Conservation (phyloP, 176 grass and related monocot species). For the Tillandsia leiboldiana region DNA sequence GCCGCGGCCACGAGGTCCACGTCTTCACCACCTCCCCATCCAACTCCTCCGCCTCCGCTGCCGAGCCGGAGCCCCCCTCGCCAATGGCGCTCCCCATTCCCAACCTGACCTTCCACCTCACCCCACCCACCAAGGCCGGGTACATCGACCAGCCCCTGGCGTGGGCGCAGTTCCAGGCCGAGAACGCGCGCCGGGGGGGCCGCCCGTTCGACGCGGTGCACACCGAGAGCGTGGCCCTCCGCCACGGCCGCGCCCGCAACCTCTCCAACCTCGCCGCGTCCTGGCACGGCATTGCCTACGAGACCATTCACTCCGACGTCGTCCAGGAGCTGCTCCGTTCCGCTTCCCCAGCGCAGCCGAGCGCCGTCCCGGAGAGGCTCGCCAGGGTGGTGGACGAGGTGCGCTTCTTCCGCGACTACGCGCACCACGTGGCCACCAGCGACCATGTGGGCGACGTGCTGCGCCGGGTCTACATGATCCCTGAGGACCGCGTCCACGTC, state of each 20-base stretch:
- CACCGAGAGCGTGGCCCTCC: constrained; percentile 37
- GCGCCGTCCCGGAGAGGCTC: neutral
- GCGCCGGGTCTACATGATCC: constrained; percentile 45
- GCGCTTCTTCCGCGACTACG: constrained; percentile 37
- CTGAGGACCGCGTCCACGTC: constrained; percentile 40
- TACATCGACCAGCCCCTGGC: constrained; percentile 42
- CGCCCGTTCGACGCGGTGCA: constrained; percentile 35
- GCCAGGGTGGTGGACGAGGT: constrained; percentile 36
- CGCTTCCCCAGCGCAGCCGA: neutral
- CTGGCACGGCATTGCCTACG: constrained; percentile 51
- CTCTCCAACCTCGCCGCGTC: constrained; percentile 36
- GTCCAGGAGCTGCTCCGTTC: constrained; percentile 32
- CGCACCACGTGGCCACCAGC: constrained; percentile 43
- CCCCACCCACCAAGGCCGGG: constrained; percentile 26
- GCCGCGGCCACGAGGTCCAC: constrained; percentile 39
- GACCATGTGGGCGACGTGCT: constrained; percentile 48
- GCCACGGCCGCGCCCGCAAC: constrained; percentile 30
- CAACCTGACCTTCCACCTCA: constrained; percentile 23
- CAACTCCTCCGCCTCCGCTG: neutral
- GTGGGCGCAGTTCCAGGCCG: constrained; percentile 37
- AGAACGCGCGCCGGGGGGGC: constrained; percentile 17
- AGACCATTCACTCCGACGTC: constrained; percentile 52
- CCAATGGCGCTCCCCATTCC: neutral
- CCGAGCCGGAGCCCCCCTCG: neutral
- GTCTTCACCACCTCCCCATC: constrained; percentile 37